Conservation (phyloP, 192 early-diverging fungal genomes). For the Backusella sp. region DNA sequence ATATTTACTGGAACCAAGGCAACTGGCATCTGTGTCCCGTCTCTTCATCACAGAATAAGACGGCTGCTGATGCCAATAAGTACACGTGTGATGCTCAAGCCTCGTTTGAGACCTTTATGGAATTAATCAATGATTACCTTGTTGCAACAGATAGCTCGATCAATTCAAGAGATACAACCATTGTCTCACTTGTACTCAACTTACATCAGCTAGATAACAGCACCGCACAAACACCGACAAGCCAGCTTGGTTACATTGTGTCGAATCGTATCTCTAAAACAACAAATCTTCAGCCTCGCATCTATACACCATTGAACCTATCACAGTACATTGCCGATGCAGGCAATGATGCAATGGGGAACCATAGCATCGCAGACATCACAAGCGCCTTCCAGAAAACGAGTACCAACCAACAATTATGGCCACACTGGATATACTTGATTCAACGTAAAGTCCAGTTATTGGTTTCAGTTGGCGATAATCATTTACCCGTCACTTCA, state of each 20-base stretch:
- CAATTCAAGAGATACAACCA: neutral
- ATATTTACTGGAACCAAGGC: slow-evolving; percentile 29
- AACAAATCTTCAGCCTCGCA: neutral
- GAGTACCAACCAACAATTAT: neutral
- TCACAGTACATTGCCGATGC: neutral
- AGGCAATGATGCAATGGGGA: neutral
- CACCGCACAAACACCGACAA: neutral
- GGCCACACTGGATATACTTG: slow-evolving; percentile 24
- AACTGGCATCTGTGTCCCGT: slow-evolving; percentile 32
- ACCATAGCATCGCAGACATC: neutral
- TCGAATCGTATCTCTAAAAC: neutral
- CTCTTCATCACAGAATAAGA: neutral
- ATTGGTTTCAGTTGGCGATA: slow-evolving; percentile 22
- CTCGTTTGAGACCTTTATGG: neutral
- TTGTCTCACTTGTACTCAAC: slow-evolving; percentile 1
- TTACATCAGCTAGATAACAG: neutral
- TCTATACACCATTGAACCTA: slow-evolving; percentile 28
- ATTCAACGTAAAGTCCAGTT: slow-evolving; percentile 16
- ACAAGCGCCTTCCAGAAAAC: neutral
- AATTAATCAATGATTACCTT: neutral
- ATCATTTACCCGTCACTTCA: neutral
- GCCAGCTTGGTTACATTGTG: neutral
- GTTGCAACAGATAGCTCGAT: neutral
- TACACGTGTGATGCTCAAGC: neutral
- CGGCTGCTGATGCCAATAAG: neutral